A percentile compares a stretch with the other conserved stretches of the same genome.
Evolutionary conservation across 2,329 filamentous ascomycete genomes (phyloP).

Genomic region (Immersiporthe knoxdaviesiana): DNA sequence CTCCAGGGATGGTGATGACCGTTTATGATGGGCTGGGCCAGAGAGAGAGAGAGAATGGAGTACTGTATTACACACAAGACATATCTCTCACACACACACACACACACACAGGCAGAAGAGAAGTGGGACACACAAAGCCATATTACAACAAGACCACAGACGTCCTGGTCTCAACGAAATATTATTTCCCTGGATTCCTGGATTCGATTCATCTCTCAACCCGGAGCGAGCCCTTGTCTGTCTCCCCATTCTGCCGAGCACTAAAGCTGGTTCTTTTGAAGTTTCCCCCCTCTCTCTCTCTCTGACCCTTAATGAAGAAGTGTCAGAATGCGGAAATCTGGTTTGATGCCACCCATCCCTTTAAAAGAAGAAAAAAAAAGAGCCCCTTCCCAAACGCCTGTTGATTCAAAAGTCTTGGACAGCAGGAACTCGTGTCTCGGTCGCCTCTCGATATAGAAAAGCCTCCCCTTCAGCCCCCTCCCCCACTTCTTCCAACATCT

Average conservation of each 20-base stretch:
- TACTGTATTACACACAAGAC: too few species aligned
- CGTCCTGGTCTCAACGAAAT: background rate
- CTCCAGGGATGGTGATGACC: too few species aligned
- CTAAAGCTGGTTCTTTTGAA: background rate
- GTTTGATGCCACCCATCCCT: background rate
- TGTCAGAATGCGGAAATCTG: background rate
- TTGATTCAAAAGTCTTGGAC: constrained; percentile 10
- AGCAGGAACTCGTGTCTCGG: constrained; percentile 10
- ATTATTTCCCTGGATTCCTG: background rate
- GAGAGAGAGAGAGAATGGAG: too few species aligned
- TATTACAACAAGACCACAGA: background rate
- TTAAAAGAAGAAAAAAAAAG: too few species aligned
- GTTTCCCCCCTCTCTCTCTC: background rate
- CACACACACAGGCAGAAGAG: background rate
- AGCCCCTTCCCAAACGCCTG: constrained; percentile 2
- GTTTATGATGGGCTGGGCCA: too few species aligned
- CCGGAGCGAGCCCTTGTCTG: background rate
- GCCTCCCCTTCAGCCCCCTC: too few species aligned
- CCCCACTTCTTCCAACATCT: constrained; percentile 4
- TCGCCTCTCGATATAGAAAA: constrained; percentile 6
- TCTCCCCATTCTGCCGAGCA: background rate
- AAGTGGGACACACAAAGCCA: background rate
- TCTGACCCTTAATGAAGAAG: background rate
- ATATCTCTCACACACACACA: background rate
- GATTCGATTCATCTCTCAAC: background rate